These are phyloP conservation scores for Picea sitchensis DNA, from an alignment of 75 land plant species.

Conservation along the genomic window DNA sequence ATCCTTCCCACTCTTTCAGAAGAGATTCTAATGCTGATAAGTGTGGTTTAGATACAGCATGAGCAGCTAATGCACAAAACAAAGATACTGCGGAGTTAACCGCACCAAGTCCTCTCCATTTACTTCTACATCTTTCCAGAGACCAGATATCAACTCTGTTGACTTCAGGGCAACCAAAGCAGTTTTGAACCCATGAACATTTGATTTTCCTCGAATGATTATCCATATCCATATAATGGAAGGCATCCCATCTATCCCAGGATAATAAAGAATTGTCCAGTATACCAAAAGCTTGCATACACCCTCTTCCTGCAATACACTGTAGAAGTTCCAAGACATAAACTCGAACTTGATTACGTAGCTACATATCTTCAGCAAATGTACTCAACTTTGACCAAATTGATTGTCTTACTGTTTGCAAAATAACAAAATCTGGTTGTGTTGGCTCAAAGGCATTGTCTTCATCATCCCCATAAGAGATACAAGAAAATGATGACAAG, in stretches of 20 bases:
- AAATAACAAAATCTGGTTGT: constrained; percentile 19
- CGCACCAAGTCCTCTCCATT: constrained; percentile 52
- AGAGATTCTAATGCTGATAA: constrained; percentile 41
- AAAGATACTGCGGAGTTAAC: constrained; percentile 64
- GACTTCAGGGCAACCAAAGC: constrained; percentile 77
- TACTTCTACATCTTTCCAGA: constrained; percentile 24
- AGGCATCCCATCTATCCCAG: constrained; percentile 69
- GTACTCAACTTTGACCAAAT: constrained; percentile 58
- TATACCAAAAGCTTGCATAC: constrained; percentile 18
- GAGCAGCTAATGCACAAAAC: constrained; percentile 45
- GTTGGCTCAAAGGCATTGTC: not conserved
- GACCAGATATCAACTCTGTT: constrained; percentile 48
- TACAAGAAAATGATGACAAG: constrained; percentile 6
- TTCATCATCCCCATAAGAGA: constrained; percentile 3
- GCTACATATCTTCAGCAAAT: constrained; percentile 58
- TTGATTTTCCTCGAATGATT: constrained; percentile 11
- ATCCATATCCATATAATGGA: constrained; percentile 2
- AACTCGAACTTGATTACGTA: constrained; percentile 50
- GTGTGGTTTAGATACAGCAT: constrained; percentile 32
- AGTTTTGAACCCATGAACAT: constrained; percentile 29
- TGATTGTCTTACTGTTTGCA: constrained; percentile 35
- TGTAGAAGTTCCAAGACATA: constrained; percentile 67
- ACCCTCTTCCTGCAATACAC: constrained; percentile 35
- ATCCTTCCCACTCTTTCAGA: constrained; percentile 76
- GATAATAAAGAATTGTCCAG: constrained; percentile 17